These are phyloP conservation scores for Penicillium brevicompactum DNA, from an alignment of 2,329 filamentous ascomycete species.

Conservation along the genomic window DNA sequence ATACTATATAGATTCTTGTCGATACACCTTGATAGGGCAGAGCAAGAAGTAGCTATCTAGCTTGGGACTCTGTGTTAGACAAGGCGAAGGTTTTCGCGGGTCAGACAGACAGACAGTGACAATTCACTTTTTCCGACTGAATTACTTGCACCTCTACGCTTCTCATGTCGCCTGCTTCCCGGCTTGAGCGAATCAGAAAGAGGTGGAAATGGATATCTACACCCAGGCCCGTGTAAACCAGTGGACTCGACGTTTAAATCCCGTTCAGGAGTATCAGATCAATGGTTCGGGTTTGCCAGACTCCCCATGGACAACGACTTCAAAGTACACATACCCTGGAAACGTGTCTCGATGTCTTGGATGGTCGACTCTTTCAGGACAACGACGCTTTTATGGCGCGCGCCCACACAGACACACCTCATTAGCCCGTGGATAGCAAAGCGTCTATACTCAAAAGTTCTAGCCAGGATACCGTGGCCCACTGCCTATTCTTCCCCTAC, in stretches of 20 bases:
- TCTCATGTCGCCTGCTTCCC: conserved; percentile 25
- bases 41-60: conserved; percentile 62
- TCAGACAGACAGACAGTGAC: conserved; percentile 37
- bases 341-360: not conserved
- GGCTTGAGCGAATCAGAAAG: conserved; percentile 11
- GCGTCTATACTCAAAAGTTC: conserved; percentile 12
- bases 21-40: conserved; percentile 71
- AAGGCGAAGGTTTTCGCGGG: conserved; percentile 47
- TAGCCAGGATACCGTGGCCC: conserved; percentile 14
- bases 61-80: conserved; percentile 74
- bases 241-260: conserved; percentile 9
- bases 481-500: not conserved
- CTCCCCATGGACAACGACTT: not conserved
- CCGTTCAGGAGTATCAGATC: conserved; percentile 9
- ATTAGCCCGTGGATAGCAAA: conserved; percentile 23
- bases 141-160: conserved; percentile 30
- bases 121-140: conserved; percentile 43
- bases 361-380: not conserved
- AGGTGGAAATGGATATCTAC: conserved; percentile 1
- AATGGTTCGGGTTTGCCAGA: not conserved
- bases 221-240: conserved; percentile 26
- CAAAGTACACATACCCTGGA: not conserved
- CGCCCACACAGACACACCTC: not conserved
- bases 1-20: conserved; percentile 67
- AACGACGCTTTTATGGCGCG: not conserved